Base-by-base conservation (phyloP, 2,329 filamentous ascomycete species). In the Calonectria honghensis region DNA sequence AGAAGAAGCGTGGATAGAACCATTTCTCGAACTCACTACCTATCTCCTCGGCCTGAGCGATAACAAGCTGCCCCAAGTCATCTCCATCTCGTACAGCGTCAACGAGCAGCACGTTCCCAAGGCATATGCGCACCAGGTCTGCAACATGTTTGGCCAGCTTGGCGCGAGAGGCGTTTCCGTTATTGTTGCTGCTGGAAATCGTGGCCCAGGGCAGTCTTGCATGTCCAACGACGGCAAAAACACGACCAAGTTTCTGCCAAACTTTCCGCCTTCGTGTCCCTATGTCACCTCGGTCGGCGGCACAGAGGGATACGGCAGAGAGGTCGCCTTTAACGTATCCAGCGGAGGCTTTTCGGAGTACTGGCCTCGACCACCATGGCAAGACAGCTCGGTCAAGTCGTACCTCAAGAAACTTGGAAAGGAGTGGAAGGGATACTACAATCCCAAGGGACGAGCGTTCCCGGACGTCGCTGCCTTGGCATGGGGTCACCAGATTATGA, bases 61-160 rank as follows among this genome's bases (percentile, higher is more conserved):
- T 73, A 82, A 86, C 4, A 82, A 90, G 24, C 85, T 95, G 0
- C 93, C 94, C 0, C 88, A 90, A 4, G 90, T 94, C 24, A 87
- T 95, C 52, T 90, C 89, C 51, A 93, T 92, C n/a, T 94, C 93
- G 0, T 95, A 95, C 80, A 93, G 92, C 32, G 92, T 94, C 77
- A 88, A 92, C 61, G 93, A 95, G 80, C 92, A 93, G 81, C 89
- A 88, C 4, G 86, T 94, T 0, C 92, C 92, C 0, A 84, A 84
- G 29, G 85, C 87, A 4, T 94, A 94, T 81, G 89, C 91, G 10
- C 86, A 79, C 16, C 83, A 84, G 14, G 82, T 86, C 16, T 89
- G 90, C 79, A 87, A 90, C 71, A 89, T 91, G 27, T 94, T 94
- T 83, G 88, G 88, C 39, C 91, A 93, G 74, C 89, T 95, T 6